Evolutionary conservation across 345 rosid species (phyloP).

Genomic region (Gossypium sturtianum): DNA sequence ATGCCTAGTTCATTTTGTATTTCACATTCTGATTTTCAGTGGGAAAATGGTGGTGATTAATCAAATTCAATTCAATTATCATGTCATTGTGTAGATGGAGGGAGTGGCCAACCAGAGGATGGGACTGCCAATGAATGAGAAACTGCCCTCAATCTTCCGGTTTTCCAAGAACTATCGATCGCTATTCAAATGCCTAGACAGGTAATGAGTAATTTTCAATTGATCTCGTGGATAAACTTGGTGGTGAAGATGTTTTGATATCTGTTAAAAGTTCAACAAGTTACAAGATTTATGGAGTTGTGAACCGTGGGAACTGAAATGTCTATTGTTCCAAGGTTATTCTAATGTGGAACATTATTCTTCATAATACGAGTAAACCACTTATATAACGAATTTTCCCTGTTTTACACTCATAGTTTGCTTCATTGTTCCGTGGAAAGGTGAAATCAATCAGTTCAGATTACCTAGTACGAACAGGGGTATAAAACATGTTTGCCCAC

Average conservation of each 20-base stretch:
- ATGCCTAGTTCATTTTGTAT: slow-evolving; percentile 2
- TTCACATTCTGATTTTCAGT: not conserved
- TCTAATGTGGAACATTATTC: slow-evolving; percentile 15
- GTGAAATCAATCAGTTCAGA: not conserved
- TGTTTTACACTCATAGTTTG: not conserved
- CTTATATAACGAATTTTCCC: not conserved
- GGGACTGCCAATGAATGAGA: slow-evolving; percentile 33
- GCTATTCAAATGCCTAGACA: slow-evolving; percentile 27
- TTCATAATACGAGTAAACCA: slow-evolving; percentile 8
- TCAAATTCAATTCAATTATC: not conserved
- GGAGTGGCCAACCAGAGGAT: slow-evolving; percentile 53
- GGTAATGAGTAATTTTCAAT: slow-evolving; percentile 25
- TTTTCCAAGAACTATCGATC: slow-evolving; percentile 24
- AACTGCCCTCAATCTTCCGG: slow-evolving; percentile 6
- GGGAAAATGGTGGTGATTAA: not conserved
- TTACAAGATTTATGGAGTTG: slow-evolving; percentile 18
- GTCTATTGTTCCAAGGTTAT: slow-evolving; percentile 10
- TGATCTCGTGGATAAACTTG: slow-evolving; percentile 27
- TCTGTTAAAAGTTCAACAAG: slow-evolving; percentile 17
- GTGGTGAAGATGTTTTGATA: slow-evolving; percentile 21
- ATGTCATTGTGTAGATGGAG: slow-evolving; percentile 41
- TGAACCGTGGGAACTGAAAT: slow-evolving; percentile 13
- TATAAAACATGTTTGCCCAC: not conserved
- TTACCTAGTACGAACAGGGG: too few relatives aligned
- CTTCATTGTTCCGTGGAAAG: not conserved